These are phyloP conservation scores for Erythrobasidium hasegawianum DNA, from an alignment of 1,284 basidiomycete species.

Conservation along the genomic window DNA sequence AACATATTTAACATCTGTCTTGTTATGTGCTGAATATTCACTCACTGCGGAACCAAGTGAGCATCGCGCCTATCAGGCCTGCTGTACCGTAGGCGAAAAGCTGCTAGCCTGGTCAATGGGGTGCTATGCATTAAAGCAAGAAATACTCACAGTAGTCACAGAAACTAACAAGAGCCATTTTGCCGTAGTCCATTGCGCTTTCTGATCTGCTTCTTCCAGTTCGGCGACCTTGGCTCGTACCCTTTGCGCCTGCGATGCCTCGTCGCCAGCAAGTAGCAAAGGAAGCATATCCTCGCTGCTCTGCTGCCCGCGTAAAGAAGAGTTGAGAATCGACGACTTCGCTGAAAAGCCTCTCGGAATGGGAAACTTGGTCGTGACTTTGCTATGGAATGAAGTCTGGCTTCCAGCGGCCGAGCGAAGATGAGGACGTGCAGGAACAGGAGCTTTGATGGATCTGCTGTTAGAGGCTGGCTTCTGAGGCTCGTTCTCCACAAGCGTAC, in stretches of 20 bases:
- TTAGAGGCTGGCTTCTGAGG: too few species aligned
- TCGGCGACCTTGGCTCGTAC: neutral
- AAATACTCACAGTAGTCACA: constrained; percentile 23
- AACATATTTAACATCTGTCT: neutral
- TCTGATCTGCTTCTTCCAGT: constrained; percentile 8
- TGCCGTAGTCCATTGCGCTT: constrained; percentile 33
- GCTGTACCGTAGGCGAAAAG: constrained; percentile 34
- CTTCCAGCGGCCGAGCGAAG: too few species aligned
- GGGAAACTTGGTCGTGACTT: too few species aligned
- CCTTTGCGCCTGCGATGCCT: neutral
- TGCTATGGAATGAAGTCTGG: too few species aligned
- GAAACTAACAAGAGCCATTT: constrained; percentile 34
- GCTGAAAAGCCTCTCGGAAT: too few species aligned
- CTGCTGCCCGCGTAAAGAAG: too few species aligned
- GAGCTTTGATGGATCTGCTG: too few species aligned
- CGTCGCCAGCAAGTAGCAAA: too few species aligned
- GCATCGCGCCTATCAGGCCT: constrained; percentile 31
- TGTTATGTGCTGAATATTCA: neutral
- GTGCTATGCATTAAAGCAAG: neutral
- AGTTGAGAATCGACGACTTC: too few species aligned
- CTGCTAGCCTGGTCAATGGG: neutral
- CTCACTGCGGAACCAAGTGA: constrained; percentile 34
- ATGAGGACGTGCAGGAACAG: too few species aligned
- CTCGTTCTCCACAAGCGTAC: too few species aligned
- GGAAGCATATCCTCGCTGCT: too few species aligned